phyloP scores from a whole-genome alignment of 2,329 filamentous ascomycete species.

The Fusarium cyanostomum region DNA sequence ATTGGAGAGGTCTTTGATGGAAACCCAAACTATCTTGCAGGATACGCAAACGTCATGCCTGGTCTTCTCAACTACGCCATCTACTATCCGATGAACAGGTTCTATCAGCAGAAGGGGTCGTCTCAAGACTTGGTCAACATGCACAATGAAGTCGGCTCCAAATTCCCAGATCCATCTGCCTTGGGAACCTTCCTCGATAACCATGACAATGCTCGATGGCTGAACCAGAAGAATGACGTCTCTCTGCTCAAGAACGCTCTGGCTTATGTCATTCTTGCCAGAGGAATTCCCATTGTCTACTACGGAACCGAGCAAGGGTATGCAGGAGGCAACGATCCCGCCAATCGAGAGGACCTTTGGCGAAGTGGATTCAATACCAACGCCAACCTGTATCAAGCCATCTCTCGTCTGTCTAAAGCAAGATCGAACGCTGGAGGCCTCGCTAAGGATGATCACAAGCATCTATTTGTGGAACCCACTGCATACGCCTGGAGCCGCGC shows the following conservation, averaged over 20 bases:
- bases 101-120: conserved; percentile 51
- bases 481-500: conserved; percentile 31
- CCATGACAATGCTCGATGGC: conserved; percentile 66
- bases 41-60: conserved; percentile 64
- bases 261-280: conserved; percentile 67
- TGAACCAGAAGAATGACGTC: conserved; percentile 61
- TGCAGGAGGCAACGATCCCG: conserved; percentile 56
- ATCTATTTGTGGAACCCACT: conserved; percentile 13
- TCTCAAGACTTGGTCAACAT: conserved; percentile 53
- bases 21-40: conserved; percentile 59
- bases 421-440: conserved; percentile 17
- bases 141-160: conserved; percentile 47
- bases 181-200: conserved; percentile 65
- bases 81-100: conserved; percentile 53
- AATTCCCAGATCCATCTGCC: conserved; percentile 43
- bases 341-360: conserved; percentile 69
- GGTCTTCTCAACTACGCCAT: conserved; percentile 69
- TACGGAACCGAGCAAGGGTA: conserved; percentile 73
- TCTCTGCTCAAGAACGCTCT: conserved; percentile 69
- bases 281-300: conserved; percentile 73
- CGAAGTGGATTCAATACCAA: conserved; percentile 55
- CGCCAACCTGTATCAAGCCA: conserved; percentile 23
- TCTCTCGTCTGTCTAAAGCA: conserved; percentile 26
- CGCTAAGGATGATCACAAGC: conserved; percentile 17
- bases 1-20: conserved; percentile 70